These are phyloP conservation scores for Tylopilus vinaceipallidus DNA, from an alignment of 768 basidiomycete species.

Conservation along the genomic window DNA sequence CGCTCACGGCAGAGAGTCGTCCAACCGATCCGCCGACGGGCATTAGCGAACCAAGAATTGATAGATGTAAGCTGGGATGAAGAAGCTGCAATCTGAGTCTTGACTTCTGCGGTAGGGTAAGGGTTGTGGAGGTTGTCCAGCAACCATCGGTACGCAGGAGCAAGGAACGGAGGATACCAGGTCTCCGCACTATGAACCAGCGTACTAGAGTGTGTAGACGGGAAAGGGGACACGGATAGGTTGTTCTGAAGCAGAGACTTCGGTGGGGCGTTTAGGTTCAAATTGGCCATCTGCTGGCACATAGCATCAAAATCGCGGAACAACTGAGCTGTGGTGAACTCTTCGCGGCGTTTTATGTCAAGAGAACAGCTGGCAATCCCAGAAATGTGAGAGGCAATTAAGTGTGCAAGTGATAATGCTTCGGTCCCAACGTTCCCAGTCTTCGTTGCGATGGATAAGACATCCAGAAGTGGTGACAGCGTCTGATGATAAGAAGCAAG, in stretches of 20 bases:
- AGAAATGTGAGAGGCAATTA: constrained; percentile 1
- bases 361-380: constrained; percentile 6
- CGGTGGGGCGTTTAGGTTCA: background rate
- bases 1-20: constrained; percentile 35
- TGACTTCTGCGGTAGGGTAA: constrained; percentile 39
- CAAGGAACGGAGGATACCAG: background rate
- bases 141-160: constrained; percentile 41
- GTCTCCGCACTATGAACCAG: background rate
- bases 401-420: background rate
- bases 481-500: constrained; percentile 1
- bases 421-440: background rate
- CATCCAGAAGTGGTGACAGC: background rate
- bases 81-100: constrained; percentile 24
- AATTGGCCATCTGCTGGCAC: background rate
- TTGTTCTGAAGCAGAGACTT: too few species aligned
- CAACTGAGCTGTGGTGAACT: background rate
- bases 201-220: background rate
- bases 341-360: background rate
- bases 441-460: background rate
- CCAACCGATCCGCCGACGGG: constrained; percentile 54
- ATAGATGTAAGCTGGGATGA: constrained; percentile 30
- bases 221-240: too few species aligned
- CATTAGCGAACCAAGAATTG: constrained; percentile 47
- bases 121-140: constrained; percentile 48
- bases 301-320: constrained; percentile 7